Evolutionary conservation across 148 eudicot species (phyloP), one percentile per base, ranked within the genome.

Genomic region (Rhododendron ovatum): DNA sequence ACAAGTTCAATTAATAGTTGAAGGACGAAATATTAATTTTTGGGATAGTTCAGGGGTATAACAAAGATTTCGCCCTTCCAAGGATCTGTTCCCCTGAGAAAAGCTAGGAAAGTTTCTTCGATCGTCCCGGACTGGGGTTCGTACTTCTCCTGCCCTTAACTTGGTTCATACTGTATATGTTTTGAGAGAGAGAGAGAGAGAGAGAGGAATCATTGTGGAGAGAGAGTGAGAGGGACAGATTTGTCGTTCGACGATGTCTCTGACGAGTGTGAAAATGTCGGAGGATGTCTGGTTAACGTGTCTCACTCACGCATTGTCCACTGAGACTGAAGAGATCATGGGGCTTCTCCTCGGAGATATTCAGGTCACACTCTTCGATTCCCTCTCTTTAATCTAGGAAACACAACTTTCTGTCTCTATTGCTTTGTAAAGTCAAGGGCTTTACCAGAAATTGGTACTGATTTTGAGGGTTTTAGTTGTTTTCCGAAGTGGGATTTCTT

Each of bases 251-350:
- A 83, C 53, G 89, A 92, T 92, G 94, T 89, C 92, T 82, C 83
- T 97, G 30, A 93, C 96, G 84, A 84, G 87, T 76, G 99, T 95
- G 85, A 97, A 93, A 76, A 95, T 97, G 96, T 90, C 96, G 77
- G 98, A 97, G 85, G 98, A 95, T 86, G 99, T 95, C 12, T 97
- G 99, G 99, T 85, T 93, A 87, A 94, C 98, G 26, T 97, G 99
- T 88, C 88, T 93, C 14, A 93, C 98, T 45, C 99, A 97, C 85
- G 95, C 99, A 87, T 93, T 97, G 89, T 95, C 98, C 1, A 97
- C 99, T 3, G 99, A 97, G 83, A 94, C 98, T 57, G 99, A 97
- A 90, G 99, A 97, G 89, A 97, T 97, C 90, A 97, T 97, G 99
- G 99, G 99, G 20, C 99, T 97, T 88, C 98, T 97, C 85, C 96